phyloP scores from a whole-genome alignment of 768 basidiomycete genomes.

The Lentinula guzmanii region DNA sequence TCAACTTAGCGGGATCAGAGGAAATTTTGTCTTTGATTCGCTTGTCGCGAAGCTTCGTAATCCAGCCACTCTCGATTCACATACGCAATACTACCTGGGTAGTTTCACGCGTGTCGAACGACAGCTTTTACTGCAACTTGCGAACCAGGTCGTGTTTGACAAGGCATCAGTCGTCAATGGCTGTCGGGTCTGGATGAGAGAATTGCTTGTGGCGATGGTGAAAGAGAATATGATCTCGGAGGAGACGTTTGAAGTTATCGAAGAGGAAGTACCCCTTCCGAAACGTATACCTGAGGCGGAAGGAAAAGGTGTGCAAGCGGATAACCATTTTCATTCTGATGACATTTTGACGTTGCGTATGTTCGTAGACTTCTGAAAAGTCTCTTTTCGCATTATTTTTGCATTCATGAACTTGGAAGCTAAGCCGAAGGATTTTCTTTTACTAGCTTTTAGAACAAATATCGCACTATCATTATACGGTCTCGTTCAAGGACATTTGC shows the following conservation, averaged over 20 bases:
- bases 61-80: conserved; percentile 1
- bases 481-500: too few relatives aligned
- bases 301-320: background rate
- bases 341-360: too few relatives aligned
- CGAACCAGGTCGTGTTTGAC: conserved; percentile 8
- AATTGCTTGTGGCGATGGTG: conserved; percentile 13
- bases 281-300: conserved; percentile 6
- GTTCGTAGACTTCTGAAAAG: too few relatives aligned
- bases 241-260: conserved; percentile 10
- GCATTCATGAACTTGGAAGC: too few relatives aligned
- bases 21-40: background rate
- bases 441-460: too few relatives aligned
- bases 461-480: too few relatives aligned
- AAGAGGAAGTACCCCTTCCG: conserved; percentile 7
- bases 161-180: conserved; percentile 11
- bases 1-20: conserved; percentile 2
- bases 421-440: too few relatives aligned
- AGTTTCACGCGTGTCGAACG: conserved; percentile 9
- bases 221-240: conserved; percentile 9
- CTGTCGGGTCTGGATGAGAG: conserved; percentile 11
- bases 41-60: background rate
- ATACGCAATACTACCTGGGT: conserved; percentile 1
- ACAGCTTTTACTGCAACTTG: conserved; percentile 7
- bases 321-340: background rate
- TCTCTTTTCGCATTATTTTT: too few relatives aligned